phyloP scores from a whole-genome alignment of 2,329 filamentous ascomycete species.

The Fonsecaea pugnacius region DNA sequence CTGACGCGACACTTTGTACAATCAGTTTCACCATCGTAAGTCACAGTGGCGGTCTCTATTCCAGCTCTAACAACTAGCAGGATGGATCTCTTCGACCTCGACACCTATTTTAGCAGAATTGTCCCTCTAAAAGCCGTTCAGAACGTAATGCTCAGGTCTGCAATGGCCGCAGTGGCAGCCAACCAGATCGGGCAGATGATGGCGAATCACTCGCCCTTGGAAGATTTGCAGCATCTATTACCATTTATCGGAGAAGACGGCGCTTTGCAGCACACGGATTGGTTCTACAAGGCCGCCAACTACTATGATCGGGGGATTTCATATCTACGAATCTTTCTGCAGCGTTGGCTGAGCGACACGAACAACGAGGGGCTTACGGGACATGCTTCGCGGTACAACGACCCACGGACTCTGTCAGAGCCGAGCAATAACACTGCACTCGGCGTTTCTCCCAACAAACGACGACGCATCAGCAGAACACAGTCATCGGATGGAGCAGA shows the following conservation, averaged over 20 bases:
- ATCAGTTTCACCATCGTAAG: constrained; percentile 41
- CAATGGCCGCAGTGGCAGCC: constrained; percentile 47
- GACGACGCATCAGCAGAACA: constrained; percentile 44
- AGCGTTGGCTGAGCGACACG: constrained; percentile 43
- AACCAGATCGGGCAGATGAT: constrained; percentile 43
- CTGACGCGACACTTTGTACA: constrained; percentile 46
- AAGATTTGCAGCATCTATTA: constrained; percentile 30
- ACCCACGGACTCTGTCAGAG: constrained; percentile 22
- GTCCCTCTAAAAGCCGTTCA: constrained; percentile 46
- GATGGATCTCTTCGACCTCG: constrained; percentile 48
- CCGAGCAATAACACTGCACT: constrained; percentile 7
- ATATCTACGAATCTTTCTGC: constrained; percentile 48
- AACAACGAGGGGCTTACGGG: constrained; percentile 28
- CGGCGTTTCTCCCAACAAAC: constrained; percentile 38
- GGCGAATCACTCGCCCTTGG: constrained; percentile 27
- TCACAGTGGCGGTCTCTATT: neutral
- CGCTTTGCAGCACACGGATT: constrained; percentile 51
- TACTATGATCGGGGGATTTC: constrained; percentile 65
- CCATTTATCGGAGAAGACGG: constrained; percentile 29
- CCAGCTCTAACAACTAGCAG: constrained; percentile 28
- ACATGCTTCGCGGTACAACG: constrained; percentile 27
- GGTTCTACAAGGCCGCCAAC: constrained; percentile 64
- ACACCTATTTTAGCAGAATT: constrained; percentile 46
- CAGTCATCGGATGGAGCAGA: constrained; percentile 39
- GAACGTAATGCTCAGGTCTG: constrained; percentile 43